Conservation (phyloP, 2,329 filamentous ascomycete species). For the Colletotrichum ledebouriae region DNA sequence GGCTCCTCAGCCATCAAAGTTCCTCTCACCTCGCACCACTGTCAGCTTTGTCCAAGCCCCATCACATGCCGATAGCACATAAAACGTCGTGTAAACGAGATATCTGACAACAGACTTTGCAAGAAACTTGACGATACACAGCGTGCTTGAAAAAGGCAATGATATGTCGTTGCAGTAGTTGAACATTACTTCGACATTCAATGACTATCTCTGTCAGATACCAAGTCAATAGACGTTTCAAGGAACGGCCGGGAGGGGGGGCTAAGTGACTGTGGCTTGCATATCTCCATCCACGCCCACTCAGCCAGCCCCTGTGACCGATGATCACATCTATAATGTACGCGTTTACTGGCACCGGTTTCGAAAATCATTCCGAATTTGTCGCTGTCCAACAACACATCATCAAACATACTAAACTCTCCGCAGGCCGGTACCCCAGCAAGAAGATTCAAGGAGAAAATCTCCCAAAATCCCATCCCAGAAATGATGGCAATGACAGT, state of each 20-base stretch:
- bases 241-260: no score
- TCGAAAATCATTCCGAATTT: no score
- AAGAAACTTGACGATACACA: slow-evolving; percentile 9
- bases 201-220: not conserved
- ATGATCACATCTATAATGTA: no score
- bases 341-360: no score
- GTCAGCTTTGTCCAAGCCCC: not conserved
- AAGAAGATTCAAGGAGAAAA: not conserved
- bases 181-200: not conserved
- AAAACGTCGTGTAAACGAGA: slow-evolving; percentile 9
- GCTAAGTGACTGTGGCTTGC: not conserved
- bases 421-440: not conserved
- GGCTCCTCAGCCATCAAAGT: not conserved
- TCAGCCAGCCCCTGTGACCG: not conserved
- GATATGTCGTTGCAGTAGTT: not conserved
- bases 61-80: not conserved
- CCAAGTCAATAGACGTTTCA: not conserved
- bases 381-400: not conserved
- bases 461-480: slow-evolving; percentile 16
- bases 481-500: slow-evolving; percentile 12
- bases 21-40: not conserved
- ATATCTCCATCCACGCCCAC: slow-evolving; percentile 1
- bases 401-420: not conserved
- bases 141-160: slow-evolving; percentile 1
- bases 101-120: not conserved